These are phyloP conservation scores for Backusella liffmaniae DNA, from an alignment of 192 early-diverging fungal species.

Conservation along the genomic window DNA sequence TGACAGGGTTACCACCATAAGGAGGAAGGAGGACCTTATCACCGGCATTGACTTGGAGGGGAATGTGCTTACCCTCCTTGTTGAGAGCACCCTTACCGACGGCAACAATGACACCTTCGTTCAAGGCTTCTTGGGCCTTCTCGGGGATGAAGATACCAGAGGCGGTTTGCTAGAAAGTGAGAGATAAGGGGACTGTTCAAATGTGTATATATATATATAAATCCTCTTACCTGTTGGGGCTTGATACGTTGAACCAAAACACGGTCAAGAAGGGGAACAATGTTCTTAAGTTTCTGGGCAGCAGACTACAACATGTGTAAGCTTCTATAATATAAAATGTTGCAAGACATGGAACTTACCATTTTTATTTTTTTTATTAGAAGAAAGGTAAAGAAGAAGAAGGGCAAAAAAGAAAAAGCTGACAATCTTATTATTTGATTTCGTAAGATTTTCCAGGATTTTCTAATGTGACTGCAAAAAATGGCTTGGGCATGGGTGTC, in stretches of 20 bases:
- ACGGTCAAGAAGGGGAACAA: slow-evolving; percentile 97
- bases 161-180: slow-evolving; percentile 80
- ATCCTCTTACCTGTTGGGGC: slow-evolving; percentile 67
- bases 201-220: too few species aligned
- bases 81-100: slow-evolving; percentile 88
- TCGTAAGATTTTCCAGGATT: slow-evolving; percentile 7
- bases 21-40: slow-evolving; percentile 95
- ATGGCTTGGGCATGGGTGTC: neutral
- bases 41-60: slow-evolving; percentile 82
- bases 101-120: slow-evolving; percentile 95
- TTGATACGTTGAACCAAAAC: slow-evolving; percentile 98
- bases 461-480: slow-evolving; percentile 3
- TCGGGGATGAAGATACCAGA: slow-evolving; percentile 97
- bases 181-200: neutral
- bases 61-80: slow-evolving; percentile 84
- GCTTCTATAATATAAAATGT: neutral
- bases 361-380: slow-evolving; percentile 3
- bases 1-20: slow-evolving; percentile 93
- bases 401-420: neutral
- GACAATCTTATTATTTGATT: neutral
- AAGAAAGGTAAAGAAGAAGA: neutral
- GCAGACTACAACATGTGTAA: slow-evolving; percentile 20
- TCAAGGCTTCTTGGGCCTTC: slow-evolving; percentile 95
- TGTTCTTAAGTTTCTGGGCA: slow-evolving; percentile 63
- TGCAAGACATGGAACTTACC: neutral